Conservation (phyloP, 495 filamentous ascomycete species). For the Podospora fimiseda region DNA sequence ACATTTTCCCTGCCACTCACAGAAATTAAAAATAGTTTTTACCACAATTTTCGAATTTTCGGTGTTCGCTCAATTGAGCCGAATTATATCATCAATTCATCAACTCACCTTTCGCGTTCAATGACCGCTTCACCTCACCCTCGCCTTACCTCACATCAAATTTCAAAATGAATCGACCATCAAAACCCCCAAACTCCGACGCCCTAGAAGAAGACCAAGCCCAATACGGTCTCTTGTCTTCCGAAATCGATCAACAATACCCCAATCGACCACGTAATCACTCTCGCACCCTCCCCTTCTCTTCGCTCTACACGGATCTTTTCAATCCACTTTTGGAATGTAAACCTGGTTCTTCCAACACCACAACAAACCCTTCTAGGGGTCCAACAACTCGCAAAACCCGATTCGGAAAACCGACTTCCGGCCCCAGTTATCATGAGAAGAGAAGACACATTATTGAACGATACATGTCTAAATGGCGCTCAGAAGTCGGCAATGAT, state of each 20-base stretch:
- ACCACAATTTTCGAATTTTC: neutral
- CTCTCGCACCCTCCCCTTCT: slow-evolving; percentile 73
- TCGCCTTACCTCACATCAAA: slow-evolving; percentile 4
- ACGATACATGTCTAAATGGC: slow-evolving; percentile 83
- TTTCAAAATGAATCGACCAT: slow-evolving; percentile 20
- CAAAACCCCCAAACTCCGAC: slow-evolving; percentile 42
- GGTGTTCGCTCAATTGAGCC: too few relatives aligned
- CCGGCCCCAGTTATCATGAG: slow-evolving; percentile 63
- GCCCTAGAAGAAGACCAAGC: slow-evolving; percentile 45
- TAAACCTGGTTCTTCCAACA: slow-evolving; percentile 58
- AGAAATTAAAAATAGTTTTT: too few relatives aligned
- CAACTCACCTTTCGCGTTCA: neutral
- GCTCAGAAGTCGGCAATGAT: slow-evolving; percentile 79
- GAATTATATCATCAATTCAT: too few relatives aligned
- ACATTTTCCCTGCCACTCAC: too few relatives aligned
- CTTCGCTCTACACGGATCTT: slow-evolving; percentile 65
- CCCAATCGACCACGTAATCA: slow-evolving; percentile 80
- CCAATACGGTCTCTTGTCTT: slow-evolving; percentile 40
- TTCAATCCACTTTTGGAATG: slow-evolving; percentile 85
- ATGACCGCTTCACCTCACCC: neutral
- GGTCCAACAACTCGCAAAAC: slow-evolving; percentile 25
- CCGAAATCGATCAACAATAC: slow-evolving; percentile 63
- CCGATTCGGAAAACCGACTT: neutral
- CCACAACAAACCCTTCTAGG: slow-evolving; percentile 41
- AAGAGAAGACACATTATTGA: slow-evolving; percentile 79